These are phyloP conservation scores for Penicillium brevicompactum DNA, from an alignment of 2,329 filamentous ascomycete genomes.

Conservation along the genomic window DNA sequence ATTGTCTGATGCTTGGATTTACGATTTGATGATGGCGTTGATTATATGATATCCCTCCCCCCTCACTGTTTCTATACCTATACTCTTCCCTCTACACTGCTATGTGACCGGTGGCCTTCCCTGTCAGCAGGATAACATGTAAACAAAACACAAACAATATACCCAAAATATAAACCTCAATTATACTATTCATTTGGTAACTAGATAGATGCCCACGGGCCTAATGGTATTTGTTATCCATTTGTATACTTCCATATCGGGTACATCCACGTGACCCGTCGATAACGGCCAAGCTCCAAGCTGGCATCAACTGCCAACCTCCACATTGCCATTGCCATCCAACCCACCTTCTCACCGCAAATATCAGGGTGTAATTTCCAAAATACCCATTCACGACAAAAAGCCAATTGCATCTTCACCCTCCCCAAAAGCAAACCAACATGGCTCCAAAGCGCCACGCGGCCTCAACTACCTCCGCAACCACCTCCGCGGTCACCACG, in stretches of 20 bases:
- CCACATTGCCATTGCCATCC: slow-evolving; percentile 19
- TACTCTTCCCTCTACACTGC: slow-evolving; percentile 12
- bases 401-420: slow-evolving; percentile 22
- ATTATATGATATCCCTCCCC: slow-evolving; percentile 10
- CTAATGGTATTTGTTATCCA: background rate
- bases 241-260: slow-evolving; percentile 3
- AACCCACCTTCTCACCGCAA: background rate
- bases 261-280: slow-evolving; percentile 22
- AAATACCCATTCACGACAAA: background rate
- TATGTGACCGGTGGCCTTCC: background rate
- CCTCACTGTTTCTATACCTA: slow-evolving; percentile 16
- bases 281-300: slow-evolving; percentile 30
- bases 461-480: slow-evolving; percentile 31
- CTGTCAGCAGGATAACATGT: background rate
- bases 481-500: slow-evolving; percentile 20
- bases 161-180: background rate
- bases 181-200: background rate
- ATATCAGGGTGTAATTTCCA: background rate
- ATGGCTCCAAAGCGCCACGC: slow-evolving; percentile 34
- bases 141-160: background rate
- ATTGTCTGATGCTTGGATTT: background rate
- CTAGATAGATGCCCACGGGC: no score
- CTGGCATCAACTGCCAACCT: slow-evolving; percentile 25
- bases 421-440: slow-evolving; percentile 23
- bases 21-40: slow-evolving; percentile 16